Evolutionary conservation across 306 rosid genomes (phyloP), one percentile per base, ranked within the genome.

Genomic region (Cucumis melo): DNA sequence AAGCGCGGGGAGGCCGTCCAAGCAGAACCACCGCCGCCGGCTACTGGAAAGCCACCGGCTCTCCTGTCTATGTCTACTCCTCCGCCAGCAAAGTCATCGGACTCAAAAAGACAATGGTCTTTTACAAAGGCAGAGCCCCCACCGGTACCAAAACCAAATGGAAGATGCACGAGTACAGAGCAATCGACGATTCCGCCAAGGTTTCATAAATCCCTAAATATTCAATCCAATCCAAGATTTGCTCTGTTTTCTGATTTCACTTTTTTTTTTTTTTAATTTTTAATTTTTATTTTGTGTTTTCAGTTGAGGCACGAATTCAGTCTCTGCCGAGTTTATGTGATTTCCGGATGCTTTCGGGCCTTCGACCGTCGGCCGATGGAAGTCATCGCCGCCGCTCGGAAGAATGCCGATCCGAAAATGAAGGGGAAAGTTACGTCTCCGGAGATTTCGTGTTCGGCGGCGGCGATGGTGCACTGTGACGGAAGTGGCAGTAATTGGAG

Each of bases 111-210:
- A 86, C 91, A 38, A 91, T 91, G 98, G 98, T 91, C 0, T 93
- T 93, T 79, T 91, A 93, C 78, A 81, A 42, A 46, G 98, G 97
- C 6, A 93, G 83, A 83, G 93, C 98, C 56, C 98, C 97, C 1
- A 85, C 81, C 0, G 97, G 98, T 34, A 89, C 82, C 10, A 93
- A 90, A 82, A 93, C 97, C 67, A 88, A 88, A 41, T 91, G 97
- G 98, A 93, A 93, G 86, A 89, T 91, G 96, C 87, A 91, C 70
- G 98, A 91, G 66, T 93, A 93, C 55, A 89, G 84, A 88, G 97
- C 92, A 76, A 93, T 93, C 27, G 82, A 86, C 29, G 63, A 68
- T 50, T 80, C 11, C 6, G 55, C 79, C 42, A 64, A 20, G 73
- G 73, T 50, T 15, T 20, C 12, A 27, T 16, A 10, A 32, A 5